phyloP scores from a whole-genome alignment of 495 filamentous ascomycete species.

The Talaromyces liani region DNA sequence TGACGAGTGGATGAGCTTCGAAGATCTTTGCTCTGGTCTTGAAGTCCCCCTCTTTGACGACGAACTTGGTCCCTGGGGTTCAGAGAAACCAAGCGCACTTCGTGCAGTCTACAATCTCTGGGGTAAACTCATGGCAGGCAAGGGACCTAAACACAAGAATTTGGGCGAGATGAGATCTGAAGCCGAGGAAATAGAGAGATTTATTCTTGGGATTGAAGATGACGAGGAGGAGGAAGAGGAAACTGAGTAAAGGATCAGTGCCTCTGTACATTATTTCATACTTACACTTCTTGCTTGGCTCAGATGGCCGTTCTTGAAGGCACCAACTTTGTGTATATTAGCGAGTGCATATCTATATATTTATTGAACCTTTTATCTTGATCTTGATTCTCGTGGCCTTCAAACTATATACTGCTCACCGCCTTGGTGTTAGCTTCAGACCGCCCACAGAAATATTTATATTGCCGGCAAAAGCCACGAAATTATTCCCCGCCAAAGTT shows the following conservation, averaged over 20 bases:
- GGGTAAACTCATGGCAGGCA: constrained; percentile 34
- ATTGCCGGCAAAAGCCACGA: constrained; percentile 5
- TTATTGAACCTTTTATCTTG: not conserved
- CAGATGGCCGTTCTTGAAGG: not conserved
- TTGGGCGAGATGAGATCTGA: constrained; percentile 1
- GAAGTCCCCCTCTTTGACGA: constrained; percentile 45
- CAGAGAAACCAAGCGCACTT: constrained; percentile 63
- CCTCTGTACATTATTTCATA: not conserved
- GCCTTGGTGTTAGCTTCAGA: not conserved
- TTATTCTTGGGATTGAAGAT: constrained; percentile 3
- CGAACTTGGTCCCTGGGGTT: constrained; percentile 31
- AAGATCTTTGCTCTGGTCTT: constrained; percentile 44
- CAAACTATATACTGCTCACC: not conserved
- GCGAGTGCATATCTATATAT: not conserved
- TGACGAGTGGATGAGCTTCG: constrained; percentile 45
- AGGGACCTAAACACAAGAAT: constrained; percentile 14
- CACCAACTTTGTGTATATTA: constrained; percentile 1
- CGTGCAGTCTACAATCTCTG: constrained; percentile 41
- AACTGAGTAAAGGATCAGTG: not conserved
- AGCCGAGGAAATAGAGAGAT: constrained; percentile 8
- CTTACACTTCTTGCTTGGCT: not conserved
- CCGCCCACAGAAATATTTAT: not conserved
- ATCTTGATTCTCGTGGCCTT: not conserved
- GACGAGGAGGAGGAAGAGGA: constrained; percentile 2
- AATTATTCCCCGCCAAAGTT: not conserved